Evolutionary conservation across 2,329 filamentous ascomycete species (phyloP).

Genomic region (Fusarium devonianum): DNA sequence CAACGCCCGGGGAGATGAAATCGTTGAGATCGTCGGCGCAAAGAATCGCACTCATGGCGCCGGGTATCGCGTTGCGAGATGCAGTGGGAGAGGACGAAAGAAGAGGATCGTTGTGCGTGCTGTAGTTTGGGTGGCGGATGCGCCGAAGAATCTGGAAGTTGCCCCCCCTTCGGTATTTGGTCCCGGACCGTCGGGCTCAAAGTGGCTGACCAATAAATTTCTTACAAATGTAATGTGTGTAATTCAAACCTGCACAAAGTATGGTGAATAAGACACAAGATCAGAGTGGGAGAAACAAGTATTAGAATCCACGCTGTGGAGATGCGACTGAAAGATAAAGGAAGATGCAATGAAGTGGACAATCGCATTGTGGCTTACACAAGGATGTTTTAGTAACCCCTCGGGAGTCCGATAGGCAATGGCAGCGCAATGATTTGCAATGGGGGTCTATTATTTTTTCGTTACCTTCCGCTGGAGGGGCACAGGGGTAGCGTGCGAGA

Average conservation of each 20-base stretch:
- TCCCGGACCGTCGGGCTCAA: constrained; percentile 12
- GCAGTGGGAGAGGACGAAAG: background rate
- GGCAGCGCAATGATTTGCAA: constrained; percentile 46
- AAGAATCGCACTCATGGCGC: constrained; percentile 91
- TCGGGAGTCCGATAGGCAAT: constrained; percentile 42
- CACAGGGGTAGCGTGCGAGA: constrained; percentile 36
- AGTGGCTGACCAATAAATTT: constrained; percentile 38
- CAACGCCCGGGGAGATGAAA: constrained; percentile 97
- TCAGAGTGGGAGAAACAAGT: background rate
- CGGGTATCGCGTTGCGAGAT: constrained; percentile 7
- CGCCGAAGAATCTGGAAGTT: constrained; percentile 9
- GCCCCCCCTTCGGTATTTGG: constrained; percentile 14
- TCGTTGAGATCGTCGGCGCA: constrained; percentile 97
- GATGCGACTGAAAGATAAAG: constrained; percentile 7
- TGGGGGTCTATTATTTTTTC: too few relatives aligned
- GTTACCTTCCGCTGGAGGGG: background rate
- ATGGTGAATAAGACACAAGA: background rate
- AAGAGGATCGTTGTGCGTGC: background rate
- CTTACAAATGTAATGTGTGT: constrained; percentile 5
- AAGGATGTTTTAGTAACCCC: constrained; percentile 29
- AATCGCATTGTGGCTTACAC: constrained; percentile 3
- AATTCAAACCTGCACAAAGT: too few relatives aligned
- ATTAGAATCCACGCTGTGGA: background rate
- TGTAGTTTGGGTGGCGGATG: constrained; percentile 21
- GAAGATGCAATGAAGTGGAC: background rate